Conservation (phyloP, 768 basidiomycete species). For the Auriscalpium vulgare region DNA sequence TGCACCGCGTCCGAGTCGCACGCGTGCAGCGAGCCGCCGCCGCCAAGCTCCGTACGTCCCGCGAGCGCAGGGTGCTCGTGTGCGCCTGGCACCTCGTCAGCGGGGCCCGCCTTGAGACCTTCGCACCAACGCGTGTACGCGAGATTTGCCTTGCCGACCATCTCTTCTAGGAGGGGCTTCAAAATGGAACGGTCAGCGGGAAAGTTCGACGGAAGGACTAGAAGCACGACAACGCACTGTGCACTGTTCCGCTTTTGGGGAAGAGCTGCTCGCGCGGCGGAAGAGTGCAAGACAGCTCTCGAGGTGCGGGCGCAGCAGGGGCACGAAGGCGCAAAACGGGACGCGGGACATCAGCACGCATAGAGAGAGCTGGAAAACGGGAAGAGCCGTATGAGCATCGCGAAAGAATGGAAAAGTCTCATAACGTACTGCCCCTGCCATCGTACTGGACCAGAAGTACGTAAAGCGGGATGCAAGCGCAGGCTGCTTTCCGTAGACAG, state of each 20-base stretch:
- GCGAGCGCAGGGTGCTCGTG: background rate
- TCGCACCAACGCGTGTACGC: background rate
- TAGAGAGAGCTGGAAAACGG: background rate
- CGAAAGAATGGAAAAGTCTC: background rate
- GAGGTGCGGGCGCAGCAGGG: background rate
- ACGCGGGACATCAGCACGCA: background rate
- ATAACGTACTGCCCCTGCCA: background rate
- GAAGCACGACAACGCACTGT: background rate
- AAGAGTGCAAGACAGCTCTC: background rate
- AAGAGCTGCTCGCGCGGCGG: background rate
- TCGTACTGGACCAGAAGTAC: background rate
- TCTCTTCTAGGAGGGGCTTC: background rate
- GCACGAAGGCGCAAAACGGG: background rate
- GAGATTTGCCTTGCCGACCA: background rate
- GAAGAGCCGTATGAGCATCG: background rate
- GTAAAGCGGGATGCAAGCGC: background rate
- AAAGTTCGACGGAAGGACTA: background rate
- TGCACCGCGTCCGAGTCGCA: background rate
- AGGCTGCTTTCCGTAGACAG: background rate
- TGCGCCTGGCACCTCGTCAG: background rate
- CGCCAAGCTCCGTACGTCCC: background rate
- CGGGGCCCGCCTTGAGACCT: background rate
- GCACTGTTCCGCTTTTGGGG: background rate
- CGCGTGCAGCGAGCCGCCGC: background rate
- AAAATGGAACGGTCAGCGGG: background rate